Conservation (phyloP, 306 rosid genomes). For the Fragaria ananassa region DNA sequence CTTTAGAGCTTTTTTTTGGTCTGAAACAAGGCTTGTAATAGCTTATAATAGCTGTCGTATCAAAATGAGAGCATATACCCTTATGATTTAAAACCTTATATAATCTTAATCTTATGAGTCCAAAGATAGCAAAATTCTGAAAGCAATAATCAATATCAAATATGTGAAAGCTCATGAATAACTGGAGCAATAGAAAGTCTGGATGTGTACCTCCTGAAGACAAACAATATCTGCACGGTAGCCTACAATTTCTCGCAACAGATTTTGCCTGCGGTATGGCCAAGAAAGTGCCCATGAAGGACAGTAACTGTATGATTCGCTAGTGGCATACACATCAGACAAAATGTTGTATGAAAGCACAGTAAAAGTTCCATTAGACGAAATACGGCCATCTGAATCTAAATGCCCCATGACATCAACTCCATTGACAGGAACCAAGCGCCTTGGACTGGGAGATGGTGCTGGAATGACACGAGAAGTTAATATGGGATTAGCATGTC, state of each 20-base stretch:
- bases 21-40: neutral
- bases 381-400: slow-evolving; percentile 68
- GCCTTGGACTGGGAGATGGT: slow-evolving; percentile 89
- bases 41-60: neutral
- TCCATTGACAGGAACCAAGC: slow-evolving; percentile 51
- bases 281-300: slow-evolving; percentile 99
- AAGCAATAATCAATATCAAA: slow-evolving; percentile 3
- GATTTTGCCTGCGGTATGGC: slow-evolving; percentile 97
- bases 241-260: slow-evolving; percentile 89
- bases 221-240: slow-evolving; percentile 93
- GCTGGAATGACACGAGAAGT: slow-evolving; percentile 95
- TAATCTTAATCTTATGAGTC: neutral
- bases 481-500: slow-evolving; percentile 57
- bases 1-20: neutral
- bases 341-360: slow-evolving; percentile 92
- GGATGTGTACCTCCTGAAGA: slow-evolving; percentile 85
- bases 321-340: slow-evolving; percentile 82
- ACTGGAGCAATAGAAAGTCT: slow-evolving; percentile 1
- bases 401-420: slow-evolving; percentile 68
- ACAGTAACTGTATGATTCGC: slow-evolving; percentile 73
- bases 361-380: slow-evolving; percentile 76
- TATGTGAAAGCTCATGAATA: slow-evolving; percentile 15
- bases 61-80: neutral
- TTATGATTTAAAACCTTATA: neutral
- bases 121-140: neutral